Conservation (phyloP, 2,329 filamentous ascomycete genomes). For the Pestalotiopsis sp. region DNA sequence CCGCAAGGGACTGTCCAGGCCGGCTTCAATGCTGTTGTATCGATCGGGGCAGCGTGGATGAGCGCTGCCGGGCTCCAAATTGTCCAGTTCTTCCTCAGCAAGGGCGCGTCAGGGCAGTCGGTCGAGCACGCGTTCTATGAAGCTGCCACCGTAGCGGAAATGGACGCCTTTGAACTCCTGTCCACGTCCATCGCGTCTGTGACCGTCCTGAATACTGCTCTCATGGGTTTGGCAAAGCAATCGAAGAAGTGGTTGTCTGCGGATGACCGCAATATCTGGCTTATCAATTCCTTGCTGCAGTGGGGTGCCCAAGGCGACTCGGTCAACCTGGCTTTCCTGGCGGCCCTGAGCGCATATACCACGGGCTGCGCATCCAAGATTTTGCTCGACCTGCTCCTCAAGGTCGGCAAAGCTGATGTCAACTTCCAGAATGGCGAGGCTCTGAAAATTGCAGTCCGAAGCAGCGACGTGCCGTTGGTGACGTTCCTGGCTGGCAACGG, state of each 20-base stretch:
- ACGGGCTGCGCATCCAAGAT: neutral
- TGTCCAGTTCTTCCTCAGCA: slow-evolving; percentile 10
- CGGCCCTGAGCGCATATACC: neutral
- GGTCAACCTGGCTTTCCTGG: neutral
- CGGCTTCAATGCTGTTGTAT: slow-evolving; percentile 27
- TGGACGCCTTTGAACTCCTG: neutral
- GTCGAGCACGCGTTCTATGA: slow-evolving; percentile 1
- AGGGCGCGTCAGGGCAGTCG: neutral
- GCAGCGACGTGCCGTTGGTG: neutral
- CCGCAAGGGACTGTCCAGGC: neutral
- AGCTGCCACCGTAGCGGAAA: neutral
- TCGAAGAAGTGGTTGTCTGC: neutral
- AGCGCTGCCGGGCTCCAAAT: slow-evolving; percentile 1
- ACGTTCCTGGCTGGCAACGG: neutral
- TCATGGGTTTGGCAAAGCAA: neutral
- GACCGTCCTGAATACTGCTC: neutral
- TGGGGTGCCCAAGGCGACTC: neutral
- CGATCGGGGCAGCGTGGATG: neutral
- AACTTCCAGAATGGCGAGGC: neutral
- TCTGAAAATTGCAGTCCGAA: neutral
- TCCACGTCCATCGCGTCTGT: neutral
- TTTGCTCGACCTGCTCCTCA: neutral
- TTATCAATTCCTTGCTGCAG: neutral
- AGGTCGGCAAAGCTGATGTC: neutral
- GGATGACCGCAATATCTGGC: slow-evolving; percentile 1